Base-by-base conservation (phyloP, 2,329 filamentous ascomycete species). In the Samsoniella hepiali region DNA sequence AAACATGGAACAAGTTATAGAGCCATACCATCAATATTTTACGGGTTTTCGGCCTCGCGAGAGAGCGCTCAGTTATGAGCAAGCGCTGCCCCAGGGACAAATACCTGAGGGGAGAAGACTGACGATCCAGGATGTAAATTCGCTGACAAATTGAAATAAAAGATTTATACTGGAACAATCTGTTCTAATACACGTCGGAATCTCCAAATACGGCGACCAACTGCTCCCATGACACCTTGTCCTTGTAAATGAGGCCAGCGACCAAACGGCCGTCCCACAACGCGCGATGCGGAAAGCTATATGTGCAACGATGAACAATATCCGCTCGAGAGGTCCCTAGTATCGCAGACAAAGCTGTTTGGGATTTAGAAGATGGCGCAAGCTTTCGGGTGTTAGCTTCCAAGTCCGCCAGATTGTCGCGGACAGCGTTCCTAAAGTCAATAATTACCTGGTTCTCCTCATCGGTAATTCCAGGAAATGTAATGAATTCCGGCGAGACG, bases 161-260 rank as follows among this genome's bases (percentile, higher is more conserved):
- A 22, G 22, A 22, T 22, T 22, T 22, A 22, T 1, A 22, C 22
- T 22, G 22, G 22, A 22, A 22, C 22, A 22, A 22, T 22, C 17
- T 17, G 22, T 50, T 32, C 47, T 50, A 50, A 32, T 50, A 50
- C 47, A 50, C 29, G 0, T 50, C 27, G 47, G 29, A 50, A 11
- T 31, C 31, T 53, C 67, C 68, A 47, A 69, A 67, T 34, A 69
- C 64, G 38, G 69, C 65, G 34, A 44, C 69, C 42, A 72, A 53
- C 47, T 71, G 69, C 38, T 69, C 66, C 68, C 68, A 72, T 56
- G 64, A 69, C 32, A 71, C 40, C 45, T 15, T 57, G 0, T 68
- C 27, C 47, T 66, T 67, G 27, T 69, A 71, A 0, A 70, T 66
- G 17, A 70, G 63, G 65, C 66, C 62, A 36, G 67, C 68, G 1